A percentile compares a stretch with the other conserved stretches of the same genome.
Conservation (phyloP, 352 stramenopile genomes). For the Phytopythium mirpurense region DNA sequence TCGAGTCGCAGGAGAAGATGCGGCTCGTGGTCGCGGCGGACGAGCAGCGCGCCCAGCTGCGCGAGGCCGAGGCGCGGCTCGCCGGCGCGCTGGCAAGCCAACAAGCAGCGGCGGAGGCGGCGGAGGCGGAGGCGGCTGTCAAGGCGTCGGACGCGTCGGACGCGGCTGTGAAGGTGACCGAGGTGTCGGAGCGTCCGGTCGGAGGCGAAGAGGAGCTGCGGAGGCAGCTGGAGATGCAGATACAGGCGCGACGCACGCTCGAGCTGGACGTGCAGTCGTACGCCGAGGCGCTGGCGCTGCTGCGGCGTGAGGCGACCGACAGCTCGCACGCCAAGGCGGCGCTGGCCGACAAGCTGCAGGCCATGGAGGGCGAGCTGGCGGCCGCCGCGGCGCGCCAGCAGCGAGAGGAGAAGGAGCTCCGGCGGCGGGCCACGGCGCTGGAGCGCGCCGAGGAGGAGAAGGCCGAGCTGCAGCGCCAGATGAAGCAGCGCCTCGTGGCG, state of each 20-base stretch:
- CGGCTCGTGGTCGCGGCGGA: slow-evolving; percentile 7
- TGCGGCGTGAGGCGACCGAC: slow-evolving; percentile 51
- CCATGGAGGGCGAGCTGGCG: slow-evolving; percentile 25
- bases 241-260: slow-evolving; percentile 29
- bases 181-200: neutral
- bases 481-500: slow-evolving; percentile 43
- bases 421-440: slow-evolving; percentile 20
- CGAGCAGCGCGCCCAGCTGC: slow-evolving; percentile 7
- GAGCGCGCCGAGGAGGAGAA: slow-evolving; percentile 42
- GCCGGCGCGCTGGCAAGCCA: slow-evolving; percentile 10
- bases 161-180: neutral
- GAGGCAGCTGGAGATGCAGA: slow-evolving; percentile 35
- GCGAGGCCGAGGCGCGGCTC: slow-evolving; percentile 15
- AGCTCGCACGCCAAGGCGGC: slow-evolving; percentile 32
- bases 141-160: no score
- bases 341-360: slow-evolving; percentile 30
- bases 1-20: slow-evolving; percentile 47
- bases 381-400: slow-evolving; percentile 15
- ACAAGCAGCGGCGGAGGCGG: no score
- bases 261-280: slow-evolving; percentile 68
- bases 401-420: slow-evolving; percentile 28
- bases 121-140: slow-evolving; percentile 6
- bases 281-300: slow-evolving; percentile 44
- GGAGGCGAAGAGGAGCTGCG: slow-evolving; percentile 15
- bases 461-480: slow-evolving; percentile 56